These are phyloP conservation scores for Malassezia nana DNA, from an alignment of 1,284 basidiomycete species.

Conservation along the genomic window DNA sequence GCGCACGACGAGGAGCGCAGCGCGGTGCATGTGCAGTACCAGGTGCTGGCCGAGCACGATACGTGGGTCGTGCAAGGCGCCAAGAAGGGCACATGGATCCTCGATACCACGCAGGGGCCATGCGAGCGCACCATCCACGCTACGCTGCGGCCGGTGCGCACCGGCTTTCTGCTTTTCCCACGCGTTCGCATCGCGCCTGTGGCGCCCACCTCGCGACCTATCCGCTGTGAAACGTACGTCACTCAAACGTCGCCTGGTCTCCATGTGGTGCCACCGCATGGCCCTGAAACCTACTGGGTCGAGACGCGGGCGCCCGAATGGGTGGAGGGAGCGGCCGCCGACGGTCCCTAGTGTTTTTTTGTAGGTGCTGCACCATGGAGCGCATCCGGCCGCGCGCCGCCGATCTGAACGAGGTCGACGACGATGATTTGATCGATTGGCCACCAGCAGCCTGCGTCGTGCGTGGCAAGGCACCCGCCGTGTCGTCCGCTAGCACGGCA, in stretches of 20 bases:
- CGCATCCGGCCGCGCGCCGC: conserved; percentile 29
- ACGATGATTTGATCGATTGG: conserved; percentile 28
- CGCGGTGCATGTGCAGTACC: conserved; percentile 22
- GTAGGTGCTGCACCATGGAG: conserved; percentile 7
- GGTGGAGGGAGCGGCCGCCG: neutral
- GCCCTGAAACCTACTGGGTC: conserved; percentile 20
- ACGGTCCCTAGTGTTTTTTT: neutral
- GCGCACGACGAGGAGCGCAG: neutral
- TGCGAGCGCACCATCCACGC: conserved; percentile 14
- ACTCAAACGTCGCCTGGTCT: conserved; percentile 21
- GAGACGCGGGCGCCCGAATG: conserved; percentile 4
- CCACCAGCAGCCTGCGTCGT: conserved; percentile 32
- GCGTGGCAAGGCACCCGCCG: conserved; percentile 14
- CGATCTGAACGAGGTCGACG: conserved; percentile 28
- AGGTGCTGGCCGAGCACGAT: conserved; percentile 31
- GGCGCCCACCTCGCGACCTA: neutral
- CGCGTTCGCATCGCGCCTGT: conserved; percentile 19
- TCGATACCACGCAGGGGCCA: neutral
- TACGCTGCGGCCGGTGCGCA: conserved; percentile 26
- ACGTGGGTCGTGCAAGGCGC: conserved; percentile 34
- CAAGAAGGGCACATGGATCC: conserved; percentile 22
- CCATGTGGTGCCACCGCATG: conserved; percentile 16
- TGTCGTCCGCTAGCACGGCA: neutral
- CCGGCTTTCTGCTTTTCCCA: conserved; percentile 22
- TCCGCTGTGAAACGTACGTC: conserved; percentile 29